phyloP scores from a whole-genome alignment of 257 asterid genomes.

The Petunia axillaris region DNA sequence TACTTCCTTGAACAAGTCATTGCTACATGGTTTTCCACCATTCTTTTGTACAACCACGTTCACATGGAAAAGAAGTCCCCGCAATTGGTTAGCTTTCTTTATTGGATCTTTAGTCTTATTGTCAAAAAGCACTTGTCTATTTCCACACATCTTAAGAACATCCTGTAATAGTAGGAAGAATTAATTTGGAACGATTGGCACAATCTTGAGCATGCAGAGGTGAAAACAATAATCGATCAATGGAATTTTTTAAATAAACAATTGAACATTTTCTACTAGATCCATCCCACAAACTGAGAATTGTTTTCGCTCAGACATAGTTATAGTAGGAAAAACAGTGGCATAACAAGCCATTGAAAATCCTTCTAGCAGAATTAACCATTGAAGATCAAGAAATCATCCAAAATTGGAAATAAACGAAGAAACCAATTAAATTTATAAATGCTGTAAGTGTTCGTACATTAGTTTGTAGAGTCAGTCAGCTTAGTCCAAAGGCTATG shows the following conservation, averaged over 20 bases:
- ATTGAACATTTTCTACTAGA: neutral
- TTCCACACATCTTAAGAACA: slow-evolving; percentile 59
- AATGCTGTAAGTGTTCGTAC: neutral
- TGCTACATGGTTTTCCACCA: slow-evolving; percentile 57
- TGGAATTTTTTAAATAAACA: too few species aligned
- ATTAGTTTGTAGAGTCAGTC: neutral
- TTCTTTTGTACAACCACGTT: slow-evolving; percentile 47
- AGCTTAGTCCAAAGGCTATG: neutral
- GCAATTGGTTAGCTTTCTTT: slow-evolving; percentile 46
- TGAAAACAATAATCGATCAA: too few species aligned
- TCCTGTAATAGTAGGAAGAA: slow-evolving; percentile 40
- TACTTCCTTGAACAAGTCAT: slow-evolving; percentile 51
- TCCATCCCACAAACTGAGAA: neutral
- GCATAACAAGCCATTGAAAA: neutral
- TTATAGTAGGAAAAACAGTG: neutral
- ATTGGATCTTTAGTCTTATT: slow-evolving; percentile 54
- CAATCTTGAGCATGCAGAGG: neutral
- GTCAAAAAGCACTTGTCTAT: slow-evolving; percentile 63
- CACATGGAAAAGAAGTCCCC: slow-evolving; percentile 54
- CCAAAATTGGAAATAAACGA: neutral
- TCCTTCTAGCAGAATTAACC: neutral
- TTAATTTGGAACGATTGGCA: neutral
- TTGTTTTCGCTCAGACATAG: neutral
- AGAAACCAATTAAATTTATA: neutral
- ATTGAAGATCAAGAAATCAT: neutral